Conservation (phyloP, 2,329 filamentous ascomycete species). For the Penicillium sp. region DNA sequence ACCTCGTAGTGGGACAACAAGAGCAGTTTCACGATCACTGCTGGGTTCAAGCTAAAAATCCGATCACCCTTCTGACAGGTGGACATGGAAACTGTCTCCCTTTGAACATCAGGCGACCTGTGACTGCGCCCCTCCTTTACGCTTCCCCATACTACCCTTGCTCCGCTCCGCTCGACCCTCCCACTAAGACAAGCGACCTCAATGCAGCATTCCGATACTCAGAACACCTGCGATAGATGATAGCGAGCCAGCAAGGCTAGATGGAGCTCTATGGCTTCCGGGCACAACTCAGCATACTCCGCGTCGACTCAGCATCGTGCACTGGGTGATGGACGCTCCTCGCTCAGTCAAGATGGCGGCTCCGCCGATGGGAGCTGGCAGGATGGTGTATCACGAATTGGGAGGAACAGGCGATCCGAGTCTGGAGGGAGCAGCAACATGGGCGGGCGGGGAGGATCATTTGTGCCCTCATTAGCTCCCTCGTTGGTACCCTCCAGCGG, state of each 20-base stretch:
- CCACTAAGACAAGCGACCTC: constrained; percentile 19
- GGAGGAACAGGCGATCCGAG: constrained; percentile 51
- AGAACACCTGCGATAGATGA: constrained; percentile 36
- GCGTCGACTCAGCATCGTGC: constrained; percentile 44
- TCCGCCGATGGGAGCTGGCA: constrained; percentile 43
- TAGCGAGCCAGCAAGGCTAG: constrained; percentile 37
- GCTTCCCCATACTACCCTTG: constrained; percentile 27
- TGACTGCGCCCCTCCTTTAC: constrained; percentile 26
- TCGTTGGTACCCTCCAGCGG: constrained; percentile 67
- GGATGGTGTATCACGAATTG: constrained; percentile 33
- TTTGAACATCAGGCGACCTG: constrained; percentile 20
- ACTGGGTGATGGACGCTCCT: constrained; percentile 39
- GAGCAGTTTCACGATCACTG: constrained; percentile 5
- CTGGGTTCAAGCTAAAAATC: background rate
- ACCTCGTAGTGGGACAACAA: constrained; percentile 6
- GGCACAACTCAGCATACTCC: constrained; percentile 44
- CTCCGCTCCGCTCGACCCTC: constrained; percentile 22
- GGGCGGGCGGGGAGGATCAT: constrained; percentile 60
- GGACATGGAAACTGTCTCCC: constrained; percentile 1
- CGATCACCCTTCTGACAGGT: constrained; percentile 2
- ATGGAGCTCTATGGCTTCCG: constrained; percentile 50
- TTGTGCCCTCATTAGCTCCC: constrained; percentile 6
- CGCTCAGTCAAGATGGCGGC: constrained; percentile 41
- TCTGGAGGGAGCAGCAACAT: constrained; percentile 62
- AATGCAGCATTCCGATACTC: constrained; percentile 34